These are phyloP conservation scores for Gyromitra esculenta DNA, from an alignment of 2,329 filamentous ascomycete genomes.

Conservation along the genomic window DNA sequence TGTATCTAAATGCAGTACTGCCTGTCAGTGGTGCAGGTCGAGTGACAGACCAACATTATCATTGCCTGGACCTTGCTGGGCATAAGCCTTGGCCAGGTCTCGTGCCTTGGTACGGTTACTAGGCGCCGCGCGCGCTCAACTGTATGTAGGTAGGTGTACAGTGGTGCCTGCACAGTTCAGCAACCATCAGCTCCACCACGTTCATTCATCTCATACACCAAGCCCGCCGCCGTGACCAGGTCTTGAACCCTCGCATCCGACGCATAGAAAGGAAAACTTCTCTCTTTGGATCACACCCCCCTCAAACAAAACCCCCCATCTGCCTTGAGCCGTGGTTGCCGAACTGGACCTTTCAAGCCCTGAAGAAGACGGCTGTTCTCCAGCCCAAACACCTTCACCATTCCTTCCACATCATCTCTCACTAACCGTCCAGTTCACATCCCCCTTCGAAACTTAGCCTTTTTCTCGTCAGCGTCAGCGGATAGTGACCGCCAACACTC, in stretches of 20 bases:
- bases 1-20: not conserved
- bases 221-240: constrained; percentile 33
- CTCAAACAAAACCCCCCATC: constrained; percentile 37
- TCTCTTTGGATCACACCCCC: constrained; percentile 23
- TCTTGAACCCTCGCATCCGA: constrained; percentile 32
- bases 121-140: constrained; percentile 32
- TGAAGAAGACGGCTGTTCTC: constrained; percentile 76
- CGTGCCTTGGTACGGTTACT: constrained; percentile 35
- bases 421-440: constrained; percentile 82
- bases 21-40: constrained; percentile 9
- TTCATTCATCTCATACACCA: constrained; percentile 32
- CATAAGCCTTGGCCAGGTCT: constrained; percentile 24
- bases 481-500: constrained; percentile 62
- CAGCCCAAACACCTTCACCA: constrained; percentile 84
- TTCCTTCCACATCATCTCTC: constrained; percentile 74
- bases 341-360: constrained; percentile 62
- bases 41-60: constrained; percentile 30
- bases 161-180: constrained; percentile 30
- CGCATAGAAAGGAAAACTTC: constrained; percentile 32
- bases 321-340: constrained; percentile 51
- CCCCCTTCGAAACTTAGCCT: constrained; percentile 77
- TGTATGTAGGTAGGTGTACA: constrained; percentile 7
- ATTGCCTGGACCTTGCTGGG: constrained; percentile 20
- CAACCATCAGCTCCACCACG: constrained; percentile 40
- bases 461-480: constrained; percentile 58